Evolutionary conservation across 805 yeast species (phyloP), one percentile per base, ranked within the genome.

Genomic region (Hemisphaericaspora nanyangensis): DNA sequence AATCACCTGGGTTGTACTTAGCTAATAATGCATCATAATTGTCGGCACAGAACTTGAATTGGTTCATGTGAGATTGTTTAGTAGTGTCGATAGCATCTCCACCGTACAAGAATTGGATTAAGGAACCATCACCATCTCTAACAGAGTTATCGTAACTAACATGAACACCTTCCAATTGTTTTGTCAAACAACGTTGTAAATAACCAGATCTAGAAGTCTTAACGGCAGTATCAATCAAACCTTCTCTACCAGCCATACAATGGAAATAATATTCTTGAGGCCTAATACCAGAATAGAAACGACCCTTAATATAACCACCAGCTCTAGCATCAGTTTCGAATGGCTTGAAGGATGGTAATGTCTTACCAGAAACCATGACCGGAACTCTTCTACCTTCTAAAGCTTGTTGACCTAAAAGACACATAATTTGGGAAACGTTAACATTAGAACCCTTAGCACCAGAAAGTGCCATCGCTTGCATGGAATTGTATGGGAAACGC

Each of bases 221-320:
- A 48, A 93, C 99, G 36, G 99, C 99, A 44, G 99, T 93, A 76
- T 93, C 99, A 70, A 93, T 93, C 58, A 93, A 79, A 71, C 99
- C 99, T 74, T 93, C 99, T 74, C 99, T 85, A 68, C 99, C 99
- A 40, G 99, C 99, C 99, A 93, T 93, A 74, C 98, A 93, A 70
- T 93, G 99, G 93, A 95, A 93, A 61, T 90, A 93, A 68, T 95
- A 93, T 65, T 93, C 99, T 68, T 93, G 99, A 4, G 99, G 99
- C 62, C 87, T 80, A 51, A 93, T 85, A 64, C 99, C 99, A 29
- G 97, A 88, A 63, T 88, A 95, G 80, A 93, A 93, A 53, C 99
- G 85, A 46, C 95, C 91, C 62, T 91, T 86, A 59, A 93, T 87
- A 61, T 88, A 93, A 40, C 99, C 99, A 74, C 99, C 99, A 18